These are phyloP conservation scores for Penicillium silybi DNA, from an alignment of 495 filamentous ascomycete genomes.

Conservation along the genomic window DNA sequence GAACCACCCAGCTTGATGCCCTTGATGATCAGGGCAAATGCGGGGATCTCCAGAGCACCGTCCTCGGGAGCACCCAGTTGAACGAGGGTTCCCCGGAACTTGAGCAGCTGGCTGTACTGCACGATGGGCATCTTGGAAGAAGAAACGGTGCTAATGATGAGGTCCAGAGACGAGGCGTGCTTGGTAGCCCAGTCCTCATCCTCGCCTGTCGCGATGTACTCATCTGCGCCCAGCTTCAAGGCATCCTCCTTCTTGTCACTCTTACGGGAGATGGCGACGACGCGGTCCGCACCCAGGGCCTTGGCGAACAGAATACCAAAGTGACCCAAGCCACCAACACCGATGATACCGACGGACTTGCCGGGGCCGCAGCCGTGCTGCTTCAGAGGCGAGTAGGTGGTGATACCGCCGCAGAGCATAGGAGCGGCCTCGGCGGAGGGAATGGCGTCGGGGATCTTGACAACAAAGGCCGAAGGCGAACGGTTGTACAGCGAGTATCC, in stretches of 20 bases:
- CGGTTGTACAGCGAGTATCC: conserved; percentile 73
- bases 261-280: conserved; percentile 77
- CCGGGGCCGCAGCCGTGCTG: conserved; percentile 73
- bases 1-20: conserved; percentile 67
- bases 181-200: conserved; percentile 67
- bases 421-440: conserved; percentile 63
- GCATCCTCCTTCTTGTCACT: conserved; percentile 67
- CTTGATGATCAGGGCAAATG: conserved; percentile 56
- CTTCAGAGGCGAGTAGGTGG: conserved; percentile 69
- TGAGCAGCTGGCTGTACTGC: conserved; percentile 65
- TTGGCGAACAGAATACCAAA: conserved; percentile 58
- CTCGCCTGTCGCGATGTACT: conserved; percentile 79
- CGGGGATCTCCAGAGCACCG: conserved; percentile 56
- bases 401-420: conserved; percentile 83
- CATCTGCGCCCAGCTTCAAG: conserved; percentile 53
- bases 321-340: conserved; percentile 78
- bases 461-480: conserved; percentile 64
- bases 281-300: conserved; percentile 70
- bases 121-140: conserved; percentile 69
- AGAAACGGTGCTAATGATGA: conserved; percentile 78
- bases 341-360: conserved; percentile 78
- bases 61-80: conserved; percentile 75
- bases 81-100: conserved; percentile 66
- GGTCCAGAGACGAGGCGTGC: conserved; percentile 61
- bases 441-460: conserved; percentile 72